Evolutionary conservation across 23 red algal genomes (phyloP), one percentile per base, ranked within the genome.

Genomic region (Agarophyton chilense): DNA sequence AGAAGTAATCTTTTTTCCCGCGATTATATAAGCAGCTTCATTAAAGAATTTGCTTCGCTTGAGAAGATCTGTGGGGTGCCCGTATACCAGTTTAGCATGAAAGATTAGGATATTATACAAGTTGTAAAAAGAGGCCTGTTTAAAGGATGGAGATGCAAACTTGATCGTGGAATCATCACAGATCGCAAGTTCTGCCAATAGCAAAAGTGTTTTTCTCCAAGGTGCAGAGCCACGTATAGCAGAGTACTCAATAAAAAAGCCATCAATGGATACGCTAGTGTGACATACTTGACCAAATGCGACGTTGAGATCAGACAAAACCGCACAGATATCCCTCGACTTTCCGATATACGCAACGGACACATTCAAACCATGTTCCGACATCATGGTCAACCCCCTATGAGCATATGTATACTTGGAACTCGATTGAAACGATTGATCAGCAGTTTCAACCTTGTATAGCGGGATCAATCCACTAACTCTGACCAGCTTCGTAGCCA

Each of bases 11-110:
- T 56, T 57, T 60, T 74, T 71, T 52, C 92, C 92, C 21, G 77
- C 82, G 52, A 95, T 79, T 49, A 90, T 78, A 53, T 95, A 95
- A 1, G 86, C 78, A 56, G 86, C 86, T 25, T 72, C 63, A 50
- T 90, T 85, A 61, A 95, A 95, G 68, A 90, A 95, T 16, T 57
- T 78, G 79, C 92, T 82, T 18, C 92, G 84, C 40, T 75, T 82
- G 49, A 83, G 49, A n/a, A 87, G 72, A 26, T 79, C 81, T n/a
- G 61, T 84, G 10, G 92, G 84, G 44, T 90, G 85, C 26, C 86
- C 86, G 39, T 50, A 95, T 0, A 90, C 81, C 50, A 89, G n/a
- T 57, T 89, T 90, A 8, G 93, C 72, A 43, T 95, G 92, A 52
- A 95, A 68, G 29, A 95, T 84, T 8, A 95, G 34, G 16, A 81